Percentiles rank a stretch among this genome's conserved stretches.
These are phyloP conservation scores for Rhododendron ovatum DNA, from an alignment of 148 eudicot species.

Conservation along the genomic window DNA sequence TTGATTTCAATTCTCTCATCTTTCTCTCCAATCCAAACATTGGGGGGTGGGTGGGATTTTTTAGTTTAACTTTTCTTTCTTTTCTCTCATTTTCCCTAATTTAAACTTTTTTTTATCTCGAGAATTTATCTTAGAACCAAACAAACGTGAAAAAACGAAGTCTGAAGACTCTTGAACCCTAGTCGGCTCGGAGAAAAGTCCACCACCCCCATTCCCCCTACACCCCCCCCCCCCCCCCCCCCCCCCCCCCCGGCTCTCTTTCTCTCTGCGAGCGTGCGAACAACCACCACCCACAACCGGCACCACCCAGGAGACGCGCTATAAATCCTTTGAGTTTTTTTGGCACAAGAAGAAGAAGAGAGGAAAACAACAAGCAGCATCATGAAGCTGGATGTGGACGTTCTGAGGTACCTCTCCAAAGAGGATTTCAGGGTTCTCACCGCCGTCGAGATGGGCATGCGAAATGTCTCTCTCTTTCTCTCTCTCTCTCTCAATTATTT, in stretches of 20 bases:
- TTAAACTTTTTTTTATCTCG: too few relatives aligned
- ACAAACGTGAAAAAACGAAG: too few relatives aligned
- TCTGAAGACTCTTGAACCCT: too few relatives aligned
- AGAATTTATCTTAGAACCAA: too few relatives aligned
- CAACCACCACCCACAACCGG: neutral
- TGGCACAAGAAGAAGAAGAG: neutral
- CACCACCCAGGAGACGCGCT: neutral
- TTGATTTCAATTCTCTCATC: too few relatives aligned
- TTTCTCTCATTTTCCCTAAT: too few relatives aligned
- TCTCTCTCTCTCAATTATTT: neutral
- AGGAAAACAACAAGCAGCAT: neutral
- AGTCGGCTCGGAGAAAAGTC: too few relatives aligned
- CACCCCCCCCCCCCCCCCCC: too few relatives aligned
- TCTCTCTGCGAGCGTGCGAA: neutral
- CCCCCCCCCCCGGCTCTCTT: neutral
- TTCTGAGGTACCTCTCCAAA: constrained; percentile 71
- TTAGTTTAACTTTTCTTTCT: too few relatives aligned
- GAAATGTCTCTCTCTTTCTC: constrained; percentile 42
- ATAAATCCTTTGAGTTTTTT: neutral
- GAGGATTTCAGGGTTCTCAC: constrained; percentile 96
- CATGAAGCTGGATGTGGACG: constrained; percentile 90
- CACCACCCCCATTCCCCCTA: too few relatives aligned
- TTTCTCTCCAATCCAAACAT: too few relatives aligned
- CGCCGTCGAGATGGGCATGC: constrained; percentile 98
- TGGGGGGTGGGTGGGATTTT: too few relatives aligned